Conservation (phyloP, 2,329 filamentous ascomycete species). For the Penicillium sp. region DNA sequence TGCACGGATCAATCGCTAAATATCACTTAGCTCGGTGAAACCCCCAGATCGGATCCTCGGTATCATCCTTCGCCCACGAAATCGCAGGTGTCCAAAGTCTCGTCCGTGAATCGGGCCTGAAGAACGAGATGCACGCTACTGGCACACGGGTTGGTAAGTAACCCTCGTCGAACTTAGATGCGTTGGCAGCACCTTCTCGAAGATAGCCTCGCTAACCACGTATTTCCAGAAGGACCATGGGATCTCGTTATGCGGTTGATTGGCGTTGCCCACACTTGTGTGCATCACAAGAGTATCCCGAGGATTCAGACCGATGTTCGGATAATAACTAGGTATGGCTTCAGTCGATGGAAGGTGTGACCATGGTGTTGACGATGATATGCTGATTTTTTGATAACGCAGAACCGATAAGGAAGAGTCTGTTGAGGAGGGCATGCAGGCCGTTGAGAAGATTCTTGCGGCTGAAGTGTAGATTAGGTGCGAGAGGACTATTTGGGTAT, state of each 20-base stretch:
- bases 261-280: conserved; percentile 3
- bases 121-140: conserved; percentile 2
- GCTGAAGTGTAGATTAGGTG: neutral
- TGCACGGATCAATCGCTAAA: neutral
- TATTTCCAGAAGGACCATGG: neutral
- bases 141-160: conserved; percentile 1
- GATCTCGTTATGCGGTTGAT: conserved; percentile 1
- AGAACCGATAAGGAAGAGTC: neutral
- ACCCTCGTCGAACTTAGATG: neutral
- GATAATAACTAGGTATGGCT: conserved; percentile 1
- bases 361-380: neutral
- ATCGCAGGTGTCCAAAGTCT: conserved; percentile 3
- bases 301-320: conserved; percentile 6
- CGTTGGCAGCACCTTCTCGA: neutral
- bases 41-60: neutral
- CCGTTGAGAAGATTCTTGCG: neutral
- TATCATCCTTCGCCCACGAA: neutral
- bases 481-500: too few species aligned
- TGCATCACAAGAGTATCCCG: conserved; percentile 3
- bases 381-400: neutral
- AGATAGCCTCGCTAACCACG: neutral
- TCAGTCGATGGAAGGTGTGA: neutral
- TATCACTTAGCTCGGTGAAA: neutral
- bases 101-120: conserved; percentile 6
- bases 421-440: neutral